Evolutionary conservation across 257 asterid species (phyloP).

Genomic region (Gardenia jasminoides): DNA sequence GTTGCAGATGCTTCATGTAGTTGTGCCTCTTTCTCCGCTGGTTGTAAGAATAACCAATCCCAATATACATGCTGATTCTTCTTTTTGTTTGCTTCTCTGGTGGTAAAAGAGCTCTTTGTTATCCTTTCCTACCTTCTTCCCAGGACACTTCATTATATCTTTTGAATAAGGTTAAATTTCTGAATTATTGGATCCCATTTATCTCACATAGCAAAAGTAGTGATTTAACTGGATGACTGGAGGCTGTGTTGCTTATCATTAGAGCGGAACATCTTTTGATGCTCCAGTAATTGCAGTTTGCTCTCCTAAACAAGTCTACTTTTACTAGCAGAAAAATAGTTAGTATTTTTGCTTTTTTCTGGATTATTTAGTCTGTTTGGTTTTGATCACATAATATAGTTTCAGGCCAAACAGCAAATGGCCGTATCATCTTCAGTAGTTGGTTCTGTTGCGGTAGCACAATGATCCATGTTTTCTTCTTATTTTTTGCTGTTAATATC

Average conservation of each 20-base stretch:
- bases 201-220: not conserved
- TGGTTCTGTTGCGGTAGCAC: not conserved
- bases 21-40: slow-evolving; percentile 9
- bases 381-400: not conserved
- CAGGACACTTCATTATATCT: not conserved
- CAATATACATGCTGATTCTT: not conserved
- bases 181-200: slow-evolving; percentile 1
- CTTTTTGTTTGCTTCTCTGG: not conserved
- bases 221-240: not conserved
- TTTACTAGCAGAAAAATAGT: not conserved
- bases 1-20: slow-evolving; percentile 2
- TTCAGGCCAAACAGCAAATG: not conserved
- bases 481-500: not conserved
- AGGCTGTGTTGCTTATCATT: not conserved
- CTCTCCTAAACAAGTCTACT: not conserved
- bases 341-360: not conserved
- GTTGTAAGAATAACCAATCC: slow-evolving; percentile 14
- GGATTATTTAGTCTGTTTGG: not conserved
- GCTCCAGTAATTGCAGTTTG: not conserved
- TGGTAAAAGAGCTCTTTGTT: not conserved
- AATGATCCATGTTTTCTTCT: not conserved
- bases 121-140: not conserved
- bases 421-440: not conserved
- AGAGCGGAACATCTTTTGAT: not conserved
- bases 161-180: not conserved